These are phyloP conservation scores for Metschnikowia cubensis DNA, from an alignment of 805 yeast genomes.

Conservation along the genomic window DNA sequence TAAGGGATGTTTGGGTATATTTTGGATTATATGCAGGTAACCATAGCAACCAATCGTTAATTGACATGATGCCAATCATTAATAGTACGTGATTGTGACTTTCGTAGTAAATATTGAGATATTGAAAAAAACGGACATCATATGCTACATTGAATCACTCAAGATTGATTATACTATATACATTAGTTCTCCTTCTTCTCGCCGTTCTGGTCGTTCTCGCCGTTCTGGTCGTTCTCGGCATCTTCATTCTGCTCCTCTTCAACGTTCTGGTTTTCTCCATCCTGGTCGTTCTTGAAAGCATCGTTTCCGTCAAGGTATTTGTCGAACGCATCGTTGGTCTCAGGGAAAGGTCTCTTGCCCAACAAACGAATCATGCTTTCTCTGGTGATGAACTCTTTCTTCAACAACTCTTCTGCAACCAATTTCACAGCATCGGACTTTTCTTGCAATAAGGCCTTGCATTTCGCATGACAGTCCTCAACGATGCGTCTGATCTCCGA, in stretches of 20 bases:
- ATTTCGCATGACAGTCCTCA: constrained; percentile 58
- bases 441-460: constrained; percentile 57
- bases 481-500: constrained; percentile 65
- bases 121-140: too few species aligned
- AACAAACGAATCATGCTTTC: constrained; percentile 87
- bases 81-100: too few species aligned
- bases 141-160: too few species aligned
- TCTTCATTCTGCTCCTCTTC: constrained; percentile 26
- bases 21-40: too few species aligned
- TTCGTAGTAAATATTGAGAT: too few species aligned
- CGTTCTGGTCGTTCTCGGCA: constrained; percentile 31
- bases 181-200: constrained; percentile 22
- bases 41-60: too few species aligned
- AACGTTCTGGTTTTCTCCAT: constrained; percentile 3
- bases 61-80: too few species aligned
- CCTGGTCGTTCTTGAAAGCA: constrained; percentile 37
- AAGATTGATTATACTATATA: background rate
- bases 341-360: constrained; percentile 91
- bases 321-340: constrained; percentile 86
- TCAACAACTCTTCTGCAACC: constrained; percentile 82
- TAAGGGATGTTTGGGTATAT: too few species aligned
- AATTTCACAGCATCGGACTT: constrained; percentile 72
- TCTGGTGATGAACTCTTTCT: constrained; percentile 87
- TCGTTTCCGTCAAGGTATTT: constrained; percentile 54
- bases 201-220: constrained; percentile 27